A percentile compares a stretch with the other conserved stretches of the same genome.
phyloP scores from a whole-genome alignment of 2,329 filamentous ascomycete genomes.

The Aureobasidium uvarum region DNA sequence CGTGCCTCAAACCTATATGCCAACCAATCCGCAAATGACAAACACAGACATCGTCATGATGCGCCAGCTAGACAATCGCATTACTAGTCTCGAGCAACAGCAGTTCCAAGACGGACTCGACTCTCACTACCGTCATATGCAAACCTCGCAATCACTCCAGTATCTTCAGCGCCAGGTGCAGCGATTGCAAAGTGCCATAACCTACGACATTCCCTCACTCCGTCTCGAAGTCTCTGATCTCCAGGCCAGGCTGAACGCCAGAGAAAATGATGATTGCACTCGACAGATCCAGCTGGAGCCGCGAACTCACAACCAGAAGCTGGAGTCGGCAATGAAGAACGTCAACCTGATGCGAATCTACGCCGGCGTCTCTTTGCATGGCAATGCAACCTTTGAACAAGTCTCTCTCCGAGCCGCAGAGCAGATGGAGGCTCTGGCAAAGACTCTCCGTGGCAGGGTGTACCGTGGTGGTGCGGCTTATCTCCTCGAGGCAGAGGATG shows the following conservation, averaged over 20 bases:
- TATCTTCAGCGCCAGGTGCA: background rate
- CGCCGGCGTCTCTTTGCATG: background rate
- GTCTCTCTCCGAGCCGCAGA: background rate
- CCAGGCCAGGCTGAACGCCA: background rate
- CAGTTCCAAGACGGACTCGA: background rate
- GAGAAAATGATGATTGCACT: background rate
- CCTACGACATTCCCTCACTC: background rate
- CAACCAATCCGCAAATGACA: background rate
- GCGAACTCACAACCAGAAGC: background rate
- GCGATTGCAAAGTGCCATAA: background rate
- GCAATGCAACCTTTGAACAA: background rate
- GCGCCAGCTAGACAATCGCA: background rate
- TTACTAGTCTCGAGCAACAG: background rate
- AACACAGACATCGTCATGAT: background rate
- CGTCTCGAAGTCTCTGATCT: background rate
- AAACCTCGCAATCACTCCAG: background rate
- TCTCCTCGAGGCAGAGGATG: conserved; percentile 2
- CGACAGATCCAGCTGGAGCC: background rate
- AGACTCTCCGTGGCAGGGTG: background rate
- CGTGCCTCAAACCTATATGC: background rate
- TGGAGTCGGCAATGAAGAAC: conserved; percentile 2
- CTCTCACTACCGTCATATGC: background rate
- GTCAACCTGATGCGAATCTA: background rate
- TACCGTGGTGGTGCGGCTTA: background rate
- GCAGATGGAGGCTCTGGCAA: conserved; percentile 9